Evolutionary conservation across 148 eudicot species (phyloP), one percentile per base, ranked within the genome.

Genomic region (Fallopia convolvulus): DNA sequence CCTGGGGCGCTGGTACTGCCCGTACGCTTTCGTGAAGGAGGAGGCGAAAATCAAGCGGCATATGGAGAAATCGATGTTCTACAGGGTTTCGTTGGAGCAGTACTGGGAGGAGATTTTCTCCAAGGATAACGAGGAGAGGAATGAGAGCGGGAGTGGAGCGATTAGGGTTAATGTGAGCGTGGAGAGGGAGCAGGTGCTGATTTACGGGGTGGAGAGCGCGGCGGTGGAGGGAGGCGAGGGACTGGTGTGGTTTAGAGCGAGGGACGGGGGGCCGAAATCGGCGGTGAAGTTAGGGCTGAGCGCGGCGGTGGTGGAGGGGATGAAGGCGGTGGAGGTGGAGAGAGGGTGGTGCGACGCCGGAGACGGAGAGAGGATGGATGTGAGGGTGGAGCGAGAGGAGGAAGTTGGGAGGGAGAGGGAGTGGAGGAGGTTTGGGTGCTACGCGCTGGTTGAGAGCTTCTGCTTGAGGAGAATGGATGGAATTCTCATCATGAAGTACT

Each of bases 401-500:
- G 82, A 78, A 56, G 32, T 66, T n/a, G 76, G 81, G 26, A 70
- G 82, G 46, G 81, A 74, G 39, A 72, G 77, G 9, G 77, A 55
- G 55, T 89, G 92, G 92, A 81, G 74, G 68, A 87, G 88, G 49
- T 84, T 89, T 75, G 83, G 85, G 49, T 87, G 89, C 23, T 89
- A 81, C 83, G 88, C 87, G 52, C 81, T 89, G 85, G 90, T 87
- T 42, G 90, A 89, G 83, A 87, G 89, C 72, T 89, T 85, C 74
- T 83, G 80, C n/a, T 58, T 89, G 77, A 86, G 88, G 71, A 85
- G 92, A 74, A 84, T 83, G 80, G 90, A 89, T 84, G 90, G 90
- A 32, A 55, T 84, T 81, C 83, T 89, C 82, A 76, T 87, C 58
- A 79, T 87, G 78, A 89, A 88, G 73, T 86, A 84, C n/a, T 84